Evolutionary conservation across 805 yeast genomes (phyloP), one percentile per base, ranked within the genome.

Genomic region (Zygotorulaspora chibaensis): DNA sequence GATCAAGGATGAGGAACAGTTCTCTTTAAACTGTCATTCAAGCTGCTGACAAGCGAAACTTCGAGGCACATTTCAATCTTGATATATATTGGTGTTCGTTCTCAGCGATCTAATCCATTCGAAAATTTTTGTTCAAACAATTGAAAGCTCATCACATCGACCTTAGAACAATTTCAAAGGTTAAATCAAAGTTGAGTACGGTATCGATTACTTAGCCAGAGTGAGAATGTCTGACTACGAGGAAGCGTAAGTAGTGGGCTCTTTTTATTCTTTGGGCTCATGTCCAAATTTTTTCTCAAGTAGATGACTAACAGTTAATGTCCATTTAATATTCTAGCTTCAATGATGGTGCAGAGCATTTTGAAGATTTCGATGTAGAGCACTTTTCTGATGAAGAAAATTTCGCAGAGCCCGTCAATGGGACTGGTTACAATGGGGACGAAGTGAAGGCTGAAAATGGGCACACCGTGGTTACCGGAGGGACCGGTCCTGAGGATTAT

Each of bases 341-440:
- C 68, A 83, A 86, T 66, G 89, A 83, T 41, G 83, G 76, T 40
- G 77, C 74, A 44, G 88, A 83, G 59, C 72, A 79, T 68, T 81
- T 68, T 57, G 95, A 80, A 55, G 95, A 89, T 58, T 86, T 84
- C 65, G 96, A 88, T 47, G 90, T 82, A 52, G 95, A 84, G 51
- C 88, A 85, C 59, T 82, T 81, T 64, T 83, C 90, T 4, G 95
- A 85, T 56, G 81, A 77, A 28, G 93, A 81, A 46, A 77, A 75
- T 46, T 63, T 59, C 43, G 69, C 56, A 17, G 71, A 59, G 16
- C 59, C 70, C 62, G 50, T 73, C 50, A 58, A 38, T 29, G 52
- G 50, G 34, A 52, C 54, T 25, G 70, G 63, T 13, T 63, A 59
- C 35, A 65, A 57, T 26, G 70, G 65, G 38, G 62, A 61, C 38